A percentile compares a stretch with the other conserved stretches of the same genome.
These are phyloP conservation scores for Rhodosporidiobolus sp. DNA, from an alignment of 768 basidiomycete genomes.

Conservation along the genomic window DNA sequence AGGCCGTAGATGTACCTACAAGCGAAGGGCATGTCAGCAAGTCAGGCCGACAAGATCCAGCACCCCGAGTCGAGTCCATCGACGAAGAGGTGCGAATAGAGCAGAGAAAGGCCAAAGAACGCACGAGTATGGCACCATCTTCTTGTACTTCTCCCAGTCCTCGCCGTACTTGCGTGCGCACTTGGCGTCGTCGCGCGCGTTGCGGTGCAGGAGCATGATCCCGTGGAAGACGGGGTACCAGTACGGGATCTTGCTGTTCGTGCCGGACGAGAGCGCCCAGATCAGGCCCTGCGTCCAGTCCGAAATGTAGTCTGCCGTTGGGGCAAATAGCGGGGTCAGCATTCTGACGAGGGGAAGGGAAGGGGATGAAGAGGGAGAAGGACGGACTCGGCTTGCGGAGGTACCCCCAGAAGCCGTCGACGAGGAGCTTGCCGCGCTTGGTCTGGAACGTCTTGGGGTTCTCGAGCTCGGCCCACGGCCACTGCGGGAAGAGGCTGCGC, in stretches of 20 bases:
- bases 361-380: background rate
- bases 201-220: slow-evolving; percentile 83
- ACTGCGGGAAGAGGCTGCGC: slow-evolving; percentile 89
- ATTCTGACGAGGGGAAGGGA: background rate
- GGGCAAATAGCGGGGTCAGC: too few relatives aligned
- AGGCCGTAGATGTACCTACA: too few relatives aligned
- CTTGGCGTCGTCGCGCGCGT: slow-evolving; percentile 73
- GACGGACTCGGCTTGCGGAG: slow-evolving; percentile 77
- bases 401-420: slow-evolving; percentile 89
- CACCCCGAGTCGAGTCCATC: too few relatives aligned
- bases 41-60: too few relatives aligned
- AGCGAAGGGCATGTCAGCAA: too few relatives aligned
- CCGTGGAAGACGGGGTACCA: slow-evolving; percentile 98
- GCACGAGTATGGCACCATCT: slow-evolving; percentile 36
- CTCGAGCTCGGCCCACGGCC: slow-evolving; percentile 74
- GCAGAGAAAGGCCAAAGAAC: background rate
- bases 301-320: slow-evolving; percentile 73
- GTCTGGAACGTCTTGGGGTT: slow-evolving; percentile 92
- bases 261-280: slow-evolving; percentile 39
- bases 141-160: slow-evolving; percentile 41
- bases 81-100: too few relatives aligned
- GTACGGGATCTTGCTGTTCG: slow-evolving; percentile 64
- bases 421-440: slow-evolving; percentile 84
- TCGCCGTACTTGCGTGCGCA: slow-evolving; percentile 45
- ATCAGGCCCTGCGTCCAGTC: slow-evolving; percentile 56